A percentile compares a stretch with the other conserved stretches of the same genome.
phyloP scores from a whole-genome alignment of 2,329 filamentous ascomycete species.

The Didymellaceae sp. region DNA sequence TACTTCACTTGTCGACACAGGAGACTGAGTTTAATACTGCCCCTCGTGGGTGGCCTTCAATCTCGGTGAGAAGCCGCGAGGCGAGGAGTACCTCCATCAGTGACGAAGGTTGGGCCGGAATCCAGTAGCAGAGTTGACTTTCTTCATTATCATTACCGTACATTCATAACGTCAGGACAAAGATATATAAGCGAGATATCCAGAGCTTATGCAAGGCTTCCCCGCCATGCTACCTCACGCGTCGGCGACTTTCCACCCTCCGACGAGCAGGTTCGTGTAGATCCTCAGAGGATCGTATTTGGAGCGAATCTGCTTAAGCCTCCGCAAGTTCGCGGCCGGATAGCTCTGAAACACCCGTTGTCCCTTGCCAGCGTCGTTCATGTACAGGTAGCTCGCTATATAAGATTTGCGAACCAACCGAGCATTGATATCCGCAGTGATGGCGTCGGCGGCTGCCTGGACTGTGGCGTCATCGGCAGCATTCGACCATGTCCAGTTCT shows the following conservation, averaged over 20 bases:
- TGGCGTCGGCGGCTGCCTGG: constrained; percentile 10
- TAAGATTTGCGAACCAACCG: constrained; percentile 4
- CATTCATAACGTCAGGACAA: no score
- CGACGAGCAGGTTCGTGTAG: constrained; percentile 33
- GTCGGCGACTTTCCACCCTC: constrained; percentile 31
- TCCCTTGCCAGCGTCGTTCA: constrained; percentile 37
- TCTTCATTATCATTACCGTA: no score
- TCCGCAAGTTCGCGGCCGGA: constrained; percentile 36
- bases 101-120: no score
- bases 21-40: no score
- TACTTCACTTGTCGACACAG: no score
- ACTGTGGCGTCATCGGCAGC: constrained; percentile 17
- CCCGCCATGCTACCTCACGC: no score
- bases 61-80: no score
- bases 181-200: no score
- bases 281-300: constrained; percentile 41
- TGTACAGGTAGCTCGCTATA: constrained; percentile 21
- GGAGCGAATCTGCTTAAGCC: constrained; percentile 35
- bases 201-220: neutral
- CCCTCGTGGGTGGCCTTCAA: no score
- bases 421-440: constrained; percentile 18
- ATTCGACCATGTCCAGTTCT: constrained; percentile 21
- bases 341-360: constrained; percentile 38
- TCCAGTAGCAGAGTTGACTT: no score
- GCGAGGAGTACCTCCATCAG: no score